Evolutionary conservation across 805 yeast genomes (phyloP).

Genomic region (Yamadazyma tumulicola): DNA sequence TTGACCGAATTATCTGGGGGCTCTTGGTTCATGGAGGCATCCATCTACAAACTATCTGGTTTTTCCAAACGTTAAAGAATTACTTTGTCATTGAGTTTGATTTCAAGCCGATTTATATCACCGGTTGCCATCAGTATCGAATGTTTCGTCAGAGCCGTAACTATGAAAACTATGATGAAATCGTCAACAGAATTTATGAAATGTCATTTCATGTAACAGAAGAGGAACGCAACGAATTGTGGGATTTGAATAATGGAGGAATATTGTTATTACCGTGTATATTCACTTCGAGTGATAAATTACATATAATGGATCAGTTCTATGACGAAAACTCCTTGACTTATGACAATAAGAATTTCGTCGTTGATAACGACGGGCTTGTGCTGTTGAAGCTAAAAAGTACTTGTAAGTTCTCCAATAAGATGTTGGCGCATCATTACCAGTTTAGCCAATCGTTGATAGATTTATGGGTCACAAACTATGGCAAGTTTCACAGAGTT

Average conservation of each 20-base stretch:
- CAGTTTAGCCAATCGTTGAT: conserved; percentile 19
- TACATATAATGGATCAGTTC: conserved; percentile 18
- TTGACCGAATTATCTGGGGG: conserved; percentile 41
- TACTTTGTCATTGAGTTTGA: conserved; percentile 21
- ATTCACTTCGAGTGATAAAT: conserved; percentile 6
- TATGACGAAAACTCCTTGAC: conserved; percentile 16
- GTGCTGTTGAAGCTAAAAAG: conserved; percentile 4
- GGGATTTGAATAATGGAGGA: conserved; percentile 15
- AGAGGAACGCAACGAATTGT: conserved; percentile 11
- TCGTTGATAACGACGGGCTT: conserved; percentile 5
- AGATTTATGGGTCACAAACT: conserved; percentile 17
- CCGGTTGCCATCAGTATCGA: conserved; percentile 19
- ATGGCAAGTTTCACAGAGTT: conserved; percentile 9
- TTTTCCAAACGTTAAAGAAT: conserved; percentile 35
- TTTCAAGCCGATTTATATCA: conserved; percentile 20
- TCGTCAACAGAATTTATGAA: conserved; percentile 3
- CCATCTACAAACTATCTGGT: conserved; percentile 40
- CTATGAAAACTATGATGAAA: conserved; percentile 4
- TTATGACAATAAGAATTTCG: conserved; percentile 12
- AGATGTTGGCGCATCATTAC: conserved; percentile 13
- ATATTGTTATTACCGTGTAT: conserved; percentile 18
- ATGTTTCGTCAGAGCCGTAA: conserved; percentile 6
- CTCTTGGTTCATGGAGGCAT: conserved; percentile 43
- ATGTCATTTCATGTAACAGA: conserved; percentile 4
- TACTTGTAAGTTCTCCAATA: conserved; percentile 2